Evolutionary conservation across 2,329 filamentous ascomycete genomes (phyloP), one percentile per base, ranked within the genome.

Genomic region (Didymosphaeria variabile): DNA sequence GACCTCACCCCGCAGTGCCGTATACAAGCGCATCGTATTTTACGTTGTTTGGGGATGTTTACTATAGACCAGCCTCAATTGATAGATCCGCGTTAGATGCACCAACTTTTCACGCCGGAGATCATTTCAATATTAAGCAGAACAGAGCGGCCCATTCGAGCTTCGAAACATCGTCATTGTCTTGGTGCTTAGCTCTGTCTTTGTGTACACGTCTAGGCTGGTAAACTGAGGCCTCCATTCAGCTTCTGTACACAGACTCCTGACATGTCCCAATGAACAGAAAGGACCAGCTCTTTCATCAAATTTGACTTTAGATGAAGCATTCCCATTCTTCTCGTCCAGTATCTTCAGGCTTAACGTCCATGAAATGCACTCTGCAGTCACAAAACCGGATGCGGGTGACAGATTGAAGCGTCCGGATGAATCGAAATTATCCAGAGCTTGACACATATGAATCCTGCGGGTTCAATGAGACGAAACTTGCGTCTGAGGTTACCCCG

Each of bases 1-100:
- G 26, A 29, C n/a, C 34, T 15, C 29, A 46, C 42, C 53, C 53
- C 53, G n/a, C 52, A 34, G 38, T n/a, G 40, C 53, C 53, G 29
- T 29, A 34, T 12, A 40, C 34, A 34, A 21, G 7, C 12, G 32
- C 26, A 8, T 36, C 19, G 19, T 23, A 45, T 52, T n/a, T 51
- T 51, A 15, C 15, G 13, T 26, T 17, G 7, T 19, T 34, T 19
- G 9, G 17, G 32, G 9, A 51, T 21, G 23, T 13, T 31, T n/a
- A 19, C 15, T 2, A 23, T 7, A 5, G 17, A 6, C 13, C 7
- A n/a, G 8, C 23, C 13, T 5, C 23, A 47, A 5, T 29, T 17
- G 8, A 9, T 31, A 10, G 15, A 31, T 47, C 13, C 7, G 23
- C 29, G 45, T 17, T 29, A 47, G 17, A n/a, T 7, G 17, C 17